These are phyloP conservation scores for Umbelopsis vinacea DNA, from an alignment of 192 early-diverging fungal genomes.

Conservation along the genomic window DNA sequence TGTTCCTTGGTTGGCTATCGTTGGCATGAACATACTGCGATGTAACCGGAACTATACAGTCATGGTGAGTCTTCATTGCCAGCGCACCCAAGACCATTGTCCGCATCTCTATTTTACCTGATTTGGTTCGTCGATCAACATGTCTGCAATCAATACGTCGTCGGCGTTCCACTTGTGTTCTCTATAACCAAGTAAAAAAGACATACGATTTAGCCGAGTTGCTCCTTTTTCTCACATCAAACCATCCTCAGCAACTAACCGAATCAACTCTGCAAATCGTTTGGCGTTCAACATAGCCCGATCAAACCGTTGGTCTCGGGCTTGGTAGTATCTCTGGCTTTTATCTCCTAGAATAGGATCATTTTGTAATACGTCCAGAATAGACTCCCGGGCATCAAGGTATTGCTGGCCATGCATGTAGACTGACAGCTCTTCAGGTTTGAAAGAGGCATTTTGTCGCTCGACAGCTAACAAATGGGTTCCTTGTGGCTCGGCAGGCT, in stretches of 20 bases:
- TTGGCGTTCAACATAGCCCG: constrained; percentile 62
- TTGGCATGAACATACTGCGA: constrained; percentile 84
- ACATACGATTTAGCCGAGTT: too few species aligned
- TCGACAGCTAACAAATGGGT: constrained; percentile 62
- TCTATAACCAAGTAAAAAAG: constrained; percentile 24
- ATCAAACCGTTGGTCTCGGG: constrained; percentile 67
- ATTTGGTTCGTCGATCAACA: constrained; percentile 65
- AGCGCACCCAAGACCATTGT: neutral
- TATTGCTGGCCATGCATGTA: constrained; percentile 66
- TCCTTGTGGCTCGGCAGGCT: constrained; percentile 51
- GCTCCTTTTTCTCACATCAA: neutral
- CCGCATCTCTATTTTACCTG: constrained; percentile 36
- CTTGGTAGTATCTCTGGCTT: constrained; percentile 68
- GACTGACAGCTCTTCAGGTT: constrained; percentile 60
- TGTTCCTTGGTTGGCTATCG: constrained; percentile 71
- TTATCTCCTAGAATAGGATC: constrained; percentile 70
- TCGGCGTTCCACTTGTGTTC: constrained; percentile 58
- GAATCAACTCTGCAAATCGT: constrained; percentile 63
- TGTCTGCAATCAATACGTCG: constrained; percentile 53
- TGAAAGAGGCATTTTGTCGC: constrained; percentile 67
- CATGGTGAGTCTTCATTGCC: neutral
- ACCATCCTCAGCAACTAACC: constrained; percentile 32
- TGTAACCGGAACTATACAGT: constrained; percentile 66
- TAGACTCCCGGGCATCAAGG: constrained; percentile 53
- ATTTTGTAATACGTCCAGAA: constrained; percentile 59